Evolutionary conservation across 805 yeast species (phyloP).

Genomic region (Suhomyces vadensis): DNA sequence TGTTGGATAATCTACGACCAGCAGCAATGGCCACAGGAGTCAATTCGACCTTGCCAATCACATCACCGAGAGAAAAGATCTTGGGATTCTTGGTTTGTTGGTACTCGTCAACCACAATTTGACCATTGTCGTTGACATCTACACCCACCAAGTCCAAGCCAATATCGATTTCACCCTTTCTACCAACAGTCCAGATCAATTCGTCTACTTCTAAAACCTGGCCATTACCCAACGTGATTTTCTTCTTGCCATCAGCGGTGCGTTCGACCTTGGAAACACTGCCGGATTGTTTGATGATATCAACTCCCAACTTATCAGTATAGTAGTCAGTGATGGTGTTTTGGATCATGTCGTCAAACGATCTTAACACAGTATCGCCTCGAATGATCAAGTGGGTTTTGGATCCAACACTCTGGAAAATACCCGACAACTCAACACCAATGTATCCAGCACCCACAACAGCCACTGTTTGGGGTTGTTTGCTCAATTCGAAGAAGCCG

Average conservation of each 20-base stretch:
- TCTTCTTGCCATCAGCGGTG: conserved; percentile 34
- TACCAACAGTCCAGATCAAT: conserved; percentile 92
- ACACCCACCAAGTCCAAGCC: conserved; percentile 79
- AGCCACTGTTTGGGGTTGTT: conserved; percentile 90
- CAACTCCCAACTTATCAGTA: conserved; percentile 70
- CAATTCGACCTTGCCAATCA: conserved; percentile 86
- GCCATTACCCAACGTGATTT: conserved; percentile 41
- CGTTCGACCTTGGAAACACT: conserved; percentile 41
- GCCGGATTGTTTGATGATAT: conserved; percentile 67
- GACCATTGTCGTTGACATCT: conserved; percentile 56
- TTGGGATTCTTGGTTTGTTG: conserved; percentile 75
- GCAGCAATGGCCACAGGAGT: conserved; percentile 99
- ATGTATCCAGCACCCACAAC: conserved; percentile 98
- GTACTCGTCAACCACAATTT: conserved; percentile 80
- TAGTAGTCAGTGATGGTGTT: conserved; percentile 78
- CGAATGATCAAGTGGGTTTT: conserved; percentile 87
- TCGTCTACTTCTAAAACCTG: conserved; percentile 60
- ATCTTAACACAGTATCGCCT: conserved; percentile 86
- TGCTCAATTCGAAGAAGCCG: conserved; percentile 79
- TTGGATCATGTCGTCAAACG: conserved; percentile 82
- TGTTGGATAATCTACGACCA: conserved; percentile 89
- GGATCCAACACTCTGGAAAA: conserved; percentile 83
- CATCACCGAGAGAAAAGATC: conserved; percentile 90
- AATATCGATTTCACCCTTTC: conserved; percentile 72
- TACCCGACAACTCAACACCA: conserved; percentile 94